Evolutionary conservation across 164 flowering plant species (phyloP).

Genomic region (Liquidambar formosana): DNA sequence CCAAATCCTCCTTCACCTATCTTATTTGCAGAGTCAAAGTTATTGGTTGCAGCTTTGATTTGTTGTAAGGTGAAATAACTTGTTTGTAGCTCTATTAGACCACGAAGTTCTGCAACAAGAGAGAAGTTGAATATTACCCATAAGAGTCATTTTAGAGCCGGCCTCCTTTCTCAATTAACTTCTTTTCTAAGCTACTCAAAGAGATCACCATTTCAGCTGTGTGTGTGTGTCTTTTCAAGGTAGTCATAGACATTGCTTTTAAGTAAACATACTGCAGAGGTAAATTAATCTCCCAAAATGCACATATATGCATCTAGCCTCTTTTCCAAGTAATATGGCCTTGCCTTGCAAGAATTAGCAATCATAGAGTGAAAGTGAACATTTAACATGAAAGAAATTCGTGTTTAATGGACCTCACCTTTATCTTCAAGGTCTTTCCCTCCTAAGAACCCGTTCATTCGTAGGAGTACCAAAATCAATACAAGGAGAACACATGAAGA

Average conservation of each 20-base stretch:
- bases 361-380: not conserved
- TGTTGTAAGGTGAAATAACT: constrained; percentile 66
- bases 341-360: not conserved
- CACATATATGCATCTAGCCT: not conserved
- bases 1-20: constrained; percentile 94
- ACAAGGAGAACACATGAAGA: constrained; percentile 35
- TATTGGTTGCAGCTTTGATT: constrained; percentile 71
- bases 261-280: not conserved
- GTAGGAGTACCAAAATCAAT: constrained; percentile 40
- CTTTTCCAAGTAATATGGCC: not conserved
- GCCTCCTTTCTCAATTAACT: too few species aligned
- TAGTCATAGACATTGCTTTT: not conserved
- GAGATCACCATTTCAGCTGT: too few species aligned
- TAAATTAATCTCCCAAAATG: not conserved
- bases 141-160: too few species aligned
- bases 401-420: constrained; percentile 36
- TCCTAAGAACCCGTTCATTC: constrained; percentile 48
- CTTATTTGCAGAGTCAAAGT: constrained; percentile 73
- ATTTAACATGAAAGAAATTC: not conserved
- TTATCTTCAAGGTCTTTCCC: constrained; percentile 46
- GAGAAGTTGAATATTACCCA: not conserved
- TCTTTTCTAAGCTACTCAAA: too few species aligned
- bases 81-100: constrained; percentile 52
- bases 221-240: not conserved
- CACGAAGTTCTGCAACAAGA: constrained; percentile 51